These are phyloP conservation scores for Albifimbria verrucaria DNA, from an alignment of 2,329 filamentous ascomycete species.

Conservation along the genomic window DNA sequence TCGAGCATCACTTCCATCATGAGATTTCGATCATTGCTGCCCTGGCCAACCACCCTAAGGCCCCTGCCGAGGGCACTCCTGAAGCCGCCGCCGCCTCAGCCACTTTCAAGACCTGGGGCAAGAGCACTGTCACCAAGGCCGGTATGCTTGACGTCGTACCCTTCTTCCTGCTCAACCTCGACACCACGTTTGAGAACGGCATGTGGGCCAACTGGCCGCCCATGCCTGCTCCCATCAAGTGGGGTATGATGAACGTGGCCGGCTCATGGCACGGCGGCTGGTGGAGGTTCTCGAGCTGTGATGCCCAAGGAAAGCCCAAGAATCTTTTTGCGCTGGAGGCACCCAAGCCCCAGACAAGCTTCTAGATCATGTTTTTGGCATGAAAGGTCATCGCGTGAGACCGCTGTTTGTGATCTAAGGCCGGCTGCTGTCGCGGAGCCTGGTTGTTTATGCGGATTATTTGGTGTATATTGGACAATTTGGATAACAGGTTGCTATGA, in stretches of 20 bases:
- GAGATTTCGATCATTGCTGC: conserved; percentile 51
- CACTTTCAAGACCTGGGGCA: conserved; percentile 59
- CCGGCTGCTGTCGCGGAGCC: not conserved
- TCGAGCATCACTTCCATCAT: conserved; percentile 53
- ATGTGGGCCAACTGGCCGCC: conserved; percentile 62
- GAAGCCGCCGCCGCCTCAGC: conserved; percentile 42
- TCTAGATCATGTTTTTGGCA: not conserved
- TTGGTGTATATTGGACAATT: not conserved
- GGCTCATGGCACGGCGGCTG: conserved; percentile 53
- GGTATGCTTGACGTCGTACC: conserved; percentile 58
- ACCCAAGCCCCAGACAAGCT: conserved; percentile 3
- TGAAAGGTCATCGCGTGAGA: not conserved
- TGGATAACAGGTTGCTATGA: too few relatives aligned
- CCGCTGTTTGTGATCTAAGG: not conserved
- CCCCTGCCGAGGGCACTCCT: conserved; percentile 43
- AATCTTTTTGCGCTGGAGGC: conserved; percentile 47
- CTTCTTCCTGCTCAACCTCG: conserved; percentile 63
- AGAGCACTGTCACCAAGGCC: conserved; percentile 60
- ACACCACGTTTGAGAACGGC: conserved; percentile 56
- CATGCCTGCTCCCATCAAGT: conserved; percentile 58
- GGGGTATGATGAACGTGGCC: conserved; percentile 56
- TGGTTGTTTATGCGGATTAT: not conserved
- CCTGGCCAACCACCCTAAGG: conserved; percentile 46
- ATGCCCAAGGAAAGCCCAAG: conserved; percentile 48
- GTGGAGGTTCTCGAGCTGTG: conserved; percentile 66